Percentiles rank a stretch among this genome's conserved stretches.
Conservation (phyloP, 2,329 filamentous ascomycete genomes). For the Trichophyton rubrum region DNA sequence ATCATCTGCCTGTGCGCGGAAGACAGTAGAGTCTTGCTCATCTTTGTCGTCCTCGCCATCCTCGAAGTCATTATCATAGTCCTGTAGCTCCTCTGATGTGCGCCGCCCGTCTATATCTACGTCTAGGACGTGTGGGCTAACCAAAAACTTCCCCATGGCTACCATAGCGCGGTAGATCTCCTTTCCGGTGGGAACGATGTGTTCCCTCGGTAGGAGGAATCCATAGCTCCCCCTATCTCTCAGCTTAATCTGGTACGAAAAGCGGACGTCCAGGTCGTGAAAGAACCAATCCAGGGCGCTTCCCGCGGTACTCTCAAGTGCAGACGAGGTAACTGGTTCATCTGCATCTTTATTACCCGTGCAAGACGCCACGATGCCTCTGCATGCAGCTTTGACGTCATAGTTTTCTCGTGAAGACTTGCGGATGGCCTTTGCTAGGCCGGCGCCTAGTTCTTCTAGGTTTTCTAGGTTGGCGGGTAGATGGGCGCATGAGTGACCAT, state of each 20-base stretch:
- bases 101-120: not conserved
- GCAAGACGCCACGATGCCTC: constrained; percentile 46
- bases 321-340: constrained; percentile 22
- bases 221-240: constrained; percentile 89
- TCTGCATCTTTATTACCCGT: constrained; percentile 15
- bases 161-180: constrained; percentile 74
- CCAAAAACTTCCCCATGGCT: constrained; percentile 62
- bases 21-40: not conserved
- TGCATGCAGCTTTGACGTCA: constrained; percentile 71
- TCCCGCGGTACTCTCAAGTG: constrained; percentile 63
- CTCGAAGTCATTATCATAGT: not conserved
- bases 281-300: constrained; percentile 94
- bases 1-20: not conserved
- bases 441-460: constrained; percentile 76
- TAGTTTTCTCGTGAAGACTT: constrained; percentile 65
- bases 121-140: not conserved
- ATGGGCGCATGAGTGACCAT: constrained; percentile 67
- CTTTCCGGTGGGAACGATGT: constrained; percentile 80
- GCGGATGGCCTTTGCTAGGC: constrained; percentile 78
- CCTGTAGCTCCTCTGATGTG: not conserved
- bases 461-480: constrained; percentile 81
- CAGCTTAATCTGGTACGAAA: constrained; percentile 86
- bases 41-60: not conserved
- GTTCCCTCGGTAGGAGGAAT: constrained; percentile 72
- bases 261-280: constrained; percentile 67